Evolutionary conservation across 1,284 basidiomycete genomes (phyloP).

Genomic region (Irpex sp.): DNA sequence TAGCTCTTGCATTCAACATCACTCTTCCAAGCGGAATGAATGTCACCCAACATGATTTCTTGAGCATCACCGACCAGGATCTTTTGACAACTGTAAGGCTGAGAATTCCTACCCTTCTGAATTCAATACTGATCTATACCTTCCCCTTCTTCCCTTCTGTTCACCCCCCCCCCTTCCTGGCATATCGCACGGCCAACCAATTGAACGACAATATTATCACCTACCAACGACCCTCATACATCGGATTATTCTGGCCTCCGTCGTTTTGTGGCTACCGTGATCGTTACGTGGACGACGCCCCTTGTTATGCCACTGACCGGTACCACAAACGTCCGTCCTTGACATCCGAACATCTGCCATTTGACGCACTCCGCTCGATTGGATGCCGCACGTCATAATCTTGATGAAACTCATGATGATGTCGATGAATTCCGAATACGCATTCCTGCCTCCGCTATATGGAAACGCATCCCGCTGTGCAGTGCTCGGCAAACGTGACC

Average conservation of each 20-base stretch:
- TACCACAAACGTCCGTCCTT: not conserved
- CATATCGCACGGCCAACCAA: too few species aligned
- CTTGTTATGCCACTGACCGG: not conserved
- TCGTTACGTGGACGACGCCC: not conserved
- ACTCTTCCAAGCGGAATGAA: slow-evolving; percentile 31
- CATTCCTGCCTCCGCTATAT: not conserved
- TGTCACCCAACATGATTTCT: slow-evolving; percentile 41
- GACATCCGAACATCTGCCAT: not conserved
- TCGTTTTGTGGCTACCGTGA: not conserved
- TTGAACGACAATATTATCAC: too few species aligned
- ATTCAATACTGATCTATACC: not conserved
- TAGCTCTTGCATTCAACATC: slow-evolving; percentile 42
- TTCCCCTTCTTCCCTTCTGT: not conserved
- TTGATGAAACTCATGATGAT: not conserved
- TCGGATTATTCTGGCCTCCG: not conserved
- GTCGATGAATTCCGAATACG: not conserved
- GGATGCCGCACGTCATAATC: not conserved
- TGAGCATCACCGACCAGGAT: slow-evolving; percentile 38
- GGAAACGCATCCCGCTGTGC: not conserved
- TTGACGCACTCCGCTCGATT: not conserved
- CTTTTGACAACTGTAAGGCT: slow-evolving; percentile 39
- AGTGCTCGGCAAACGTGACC: not conserved
- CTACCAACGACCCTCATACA: too few species aligned
- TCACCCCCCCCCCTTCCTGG: not conserved
- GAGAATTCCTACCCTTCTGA: not conserved